Conservation (phyloP, 331 rosid genomes). For the Pyracantha coccinea region DNA sequence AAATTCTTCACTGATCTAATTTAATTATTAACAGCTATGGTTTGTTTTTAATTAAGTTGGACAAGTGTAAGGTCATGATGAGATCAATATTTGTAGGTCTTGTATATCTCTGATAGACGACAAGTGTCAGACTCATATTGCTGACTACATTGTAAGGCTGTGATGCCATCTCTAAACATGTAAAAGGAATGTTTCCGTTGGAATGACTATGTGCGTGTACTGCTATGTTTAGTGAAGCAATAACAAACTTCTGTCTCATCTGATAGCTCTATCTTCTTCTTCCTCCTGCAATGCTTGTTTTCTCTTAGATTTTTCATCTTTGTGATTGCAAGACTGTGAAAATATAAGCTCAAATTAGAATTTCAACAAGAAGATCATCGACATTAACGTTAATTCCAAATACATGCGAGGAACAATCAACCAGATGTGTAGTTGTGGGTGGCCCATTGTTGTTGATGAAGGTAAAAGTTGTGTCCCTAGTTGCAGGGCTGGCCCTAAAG, state of each 20-base stretch:
- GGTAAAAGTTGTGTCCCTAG: neutral
- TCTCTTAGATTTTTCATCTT: too few relatives aligned
- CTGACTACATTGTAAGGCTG: too few relatives aligned
- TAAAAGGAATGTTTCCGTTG: neutral
- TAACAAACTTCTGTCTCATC: too few relatives aligned
- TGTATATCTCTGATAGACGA: neutral
- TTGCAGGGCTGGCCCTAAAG: fast-evolving
- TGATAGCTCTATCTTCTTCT: too few relatives aligned
- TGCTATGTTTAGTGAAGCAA: neutral
- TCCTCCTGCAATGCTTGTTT: too few relatives aligned
- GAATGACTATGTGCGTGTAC: neutral
- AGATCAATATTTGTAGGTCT: neutral
- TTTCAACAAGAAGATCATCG: neutral
- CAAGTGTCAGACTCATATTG: neutral
- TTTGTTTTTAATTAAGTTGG: too few relatives aligned
- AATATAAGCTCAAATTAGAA: too few relatives aligned
- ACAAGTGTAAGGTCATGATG: too few relatives aligned
- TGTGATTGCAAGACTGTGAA: too few relatives aligned
- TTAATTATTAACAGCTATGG: too few relatives aligned
- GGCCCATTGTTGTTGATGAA: neutral
- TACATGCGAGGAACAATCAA: neutral
- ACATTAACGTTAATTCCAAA: neutral
- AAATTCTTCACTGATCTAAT: too few relatives aligned
- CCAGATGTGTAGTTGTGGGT: neutral
- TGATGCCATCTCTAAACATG: too few relatives aligned